Conservation (phyloP, 768 basidiomycete species). For the Paxillus rubicundulus region DNA sequence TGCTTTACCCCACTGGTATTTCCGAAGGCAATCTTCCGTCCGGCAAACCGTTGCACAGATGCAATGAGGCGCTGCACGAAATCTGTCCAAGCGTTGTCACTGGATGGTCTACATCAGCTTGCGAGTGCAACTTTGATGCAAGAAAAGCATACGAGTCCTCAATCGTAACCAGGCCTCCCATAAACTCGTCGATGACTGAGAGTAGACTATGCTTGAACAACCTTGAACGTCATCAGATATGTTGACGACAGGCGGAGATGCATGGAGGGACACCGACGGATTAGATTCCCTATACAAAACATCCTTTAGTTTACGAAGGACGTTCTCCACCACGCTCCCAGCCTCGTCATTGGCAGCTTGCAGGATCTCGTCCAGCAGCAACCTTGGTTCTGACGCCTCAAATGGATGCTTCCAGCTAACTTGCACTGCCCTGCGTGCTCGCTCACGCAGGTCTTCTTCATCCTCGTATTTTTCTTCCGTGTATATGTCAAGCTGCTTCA, state of each 20-base stretch:
- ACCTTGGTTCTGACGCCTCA: conserved; percentile 47
- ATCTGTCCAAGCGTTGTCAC: conserved; percentile 62
- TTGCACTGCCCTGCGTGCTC: conserved; percentile 41
- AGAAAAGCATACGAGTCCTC: conserved; percentile 57
- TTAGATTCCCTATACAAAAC: conserved; percentile 60
- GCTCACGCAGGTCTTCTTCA: conserved; percentile 78
- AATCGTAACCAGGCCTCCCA: conserved; percentile 55
- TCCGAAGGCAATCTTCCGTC: conserved; percentile 57
- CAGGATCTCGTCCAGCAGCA: conserved; percentile 59
- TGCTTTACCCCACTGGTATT: conserved; percentile 45
- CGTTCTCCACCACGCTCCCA: conserved; percentile 46
- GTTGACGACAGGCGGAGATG: background rate
- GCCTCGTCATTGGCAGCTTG: conserved; percentile 49
- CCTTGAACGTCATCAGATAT: conserved; percentile 35
- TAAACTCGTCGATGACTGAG: conserved; percentile 60
- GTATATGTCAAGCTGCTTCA: conserved; percentile 80
- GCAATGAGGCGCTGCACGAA: conserved; percentile 59
- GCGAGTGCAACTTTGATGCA: background rate
- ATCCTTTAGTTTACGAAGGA: conserved; percentile 52
- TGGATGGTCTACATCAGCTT: conserved; percentile 30
- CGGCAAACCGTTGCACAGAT: conserved; percentile 66
- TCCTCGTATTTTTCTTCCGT: conserved; percentile 90
- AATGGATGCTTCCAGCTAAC: conserved; percentile 19
- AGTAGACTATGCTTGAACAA: conserved; percentile 60
- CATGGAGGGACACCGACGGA: conserved; percentile 43